Conservation (phyloP, 2,329 filamentous ascomycete genomes). For the Camillea tinctor region DNA sequence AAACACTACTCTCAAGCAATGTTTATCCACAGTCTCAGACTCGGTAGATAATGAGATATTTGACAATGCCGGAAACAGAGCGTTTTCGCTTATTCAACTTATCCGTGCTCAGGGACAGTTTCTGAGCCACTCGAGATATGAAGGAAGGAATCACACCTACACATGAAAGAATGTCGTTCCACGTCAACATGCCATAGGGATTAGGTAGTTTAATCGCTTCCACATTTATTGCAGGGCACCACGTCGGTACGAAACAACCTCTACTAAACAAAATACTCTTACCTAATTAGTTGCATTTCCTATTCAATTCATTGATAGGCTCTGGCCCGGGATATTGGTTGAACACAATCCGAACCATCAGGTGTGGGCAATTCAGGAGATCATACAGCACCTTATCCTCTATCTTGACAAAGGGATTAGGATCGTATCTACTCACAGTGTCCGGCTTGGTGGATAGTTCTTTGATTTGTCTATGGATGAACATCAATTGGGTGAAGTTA, state of each 20-base stretch:
- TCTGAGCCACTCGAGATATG: not conserved
- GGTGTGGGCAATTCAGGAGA: conserved; percentile 2
- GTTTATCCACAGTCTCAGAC: not conserved
- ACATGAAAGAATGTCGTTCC: too few species aligned
- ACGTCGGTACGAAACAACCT: too few species aligned
- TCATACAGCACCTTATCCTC: conserved; percentile 1
- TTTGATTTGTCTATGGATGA: conserved; percentile 6
- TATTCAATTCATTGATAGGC: not conserved
- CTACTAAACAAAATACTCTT: too few species aligned
- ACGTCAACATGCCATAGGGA: too few species aligned
- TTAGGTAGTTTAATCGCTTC: too few species aligned
- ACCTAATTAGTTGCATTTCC: too few species aligned
- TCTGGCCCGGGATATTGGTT: not conserved
- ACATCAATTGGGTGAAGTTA: not conserved
- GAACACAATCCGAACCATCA: conserved; percentile 14
- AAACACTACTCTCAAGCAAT: not conserved
- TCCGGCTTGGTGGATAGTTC: not conserved
- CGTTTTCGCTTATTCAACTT: conserved; percentile 3
- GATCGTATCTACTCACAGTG: not conserved
- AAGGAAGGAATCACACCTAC: not conserved
- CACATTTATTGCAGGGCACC: too few species aligned
- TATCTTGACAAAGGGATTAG: not conserved
- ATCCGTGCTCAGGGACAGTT: conserved; percentile 1
- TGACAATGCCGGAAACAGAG: conserved; percentile 13
- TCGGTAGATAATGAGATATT: not conserved